Conservation (phyloP, 192 early-diverging fungal genomes). For the Podila clonocystis region DNA sequence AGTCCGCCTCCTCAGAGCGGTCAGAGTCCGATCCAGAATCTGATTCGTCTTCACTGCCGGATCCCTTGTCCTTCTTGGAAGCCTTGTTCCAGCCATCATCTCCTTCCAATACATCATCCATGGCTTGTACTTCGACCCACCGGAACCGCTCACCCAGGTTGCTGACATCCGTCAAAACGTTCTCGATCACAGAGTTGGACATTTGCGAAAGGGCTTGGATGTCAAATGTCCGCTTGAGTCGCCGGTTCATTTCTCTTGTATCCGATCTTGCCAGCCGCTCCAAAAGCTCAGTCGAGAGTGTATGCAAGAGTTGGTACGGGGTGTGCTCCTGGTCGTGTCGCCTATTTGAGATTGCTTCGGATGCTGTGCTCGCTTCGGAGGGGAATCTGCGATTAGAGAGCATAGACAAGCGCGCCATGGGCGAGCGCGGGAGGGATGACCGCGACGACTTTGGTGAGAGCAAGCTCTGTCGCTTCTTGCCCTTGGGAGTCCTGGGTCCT, state of each 20-base stretch:
- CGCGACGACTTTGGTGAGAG: conserved; percentile 26
- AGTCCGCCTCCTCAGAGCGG: conserved; percentile 6
- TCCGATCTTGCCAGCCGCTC: conserved; percentile 62
- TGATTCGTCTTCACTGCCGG: neutral
- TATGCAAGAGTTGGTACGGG: conserved; percentile 57
- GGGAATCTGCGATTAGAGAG: conserved; percentile 25
- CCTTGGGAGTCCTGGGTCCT: conserved; percentile 6
- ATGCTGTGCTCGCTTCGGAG: conserved; percentile 32
- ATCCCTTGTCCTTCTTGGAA: neutral
- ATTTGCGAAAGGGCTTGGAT: conserved; percentile 62
- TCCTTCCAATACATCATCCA: conserved; percentile 20
- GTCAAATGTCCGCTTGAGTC: conserved; percentile 63
- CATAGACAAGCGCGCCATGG: conserved; percentile 20
- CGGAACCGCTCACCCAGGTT: conserved; percentile 56
- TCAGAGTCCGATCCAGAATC: neutral
- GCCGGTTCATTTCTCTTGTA: conserved; percentile 60
- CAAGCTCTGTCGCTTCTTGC: conserved; percentile 27
- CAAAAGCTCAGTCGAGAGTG: conserved; percentile 44
- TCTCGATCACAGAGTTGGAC: conserved; percentile 66
- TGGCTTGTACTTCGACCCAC: conserved; percentile 54
- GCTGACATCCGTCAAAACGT: conserved; percentile 59
- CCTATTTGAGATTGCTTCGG: conserved; percentile 36
- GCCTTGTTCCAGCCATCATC: neutral
- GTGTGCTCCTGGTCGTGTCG: conserved; percentile 43
- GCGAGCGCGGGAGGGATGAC: conserved; percentile 26